Conservation (phyloP, 2,329 filamentous ascomycete species). For the Trichoderma breve region DNA sequence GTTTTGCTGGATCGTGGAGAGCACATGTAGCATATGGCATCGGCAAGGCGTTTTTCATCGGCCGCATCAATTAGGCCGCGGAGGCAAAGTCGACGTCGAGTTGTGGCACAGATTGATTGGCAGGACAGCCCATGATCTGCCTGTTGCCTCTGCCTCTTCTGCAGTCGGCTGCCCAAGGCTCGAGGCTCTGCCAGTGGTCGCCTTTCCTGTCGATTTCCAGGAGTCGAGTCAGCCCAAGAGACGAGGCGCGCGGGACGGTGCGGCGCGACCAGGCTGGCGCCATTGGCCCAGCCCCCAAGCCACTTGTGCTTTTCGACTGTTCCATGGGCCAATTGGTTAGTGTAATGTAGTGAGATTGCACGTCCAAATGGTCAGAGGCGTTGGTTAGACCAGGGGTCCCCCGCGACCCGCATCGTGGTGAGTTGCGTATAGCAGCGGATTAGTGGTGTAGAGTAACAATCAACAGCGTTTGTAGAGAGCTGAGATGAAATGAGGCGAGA, state of each 20-base stretch:
- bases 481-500: neutral
- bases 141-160: neutral
- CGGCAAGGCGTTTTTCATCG: neutral
- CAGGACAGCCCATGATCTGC: neutral
- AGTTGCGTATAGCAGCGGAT: neutral
- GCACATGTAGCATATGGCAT: neutral
- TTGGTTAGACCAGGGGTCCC: neutral
- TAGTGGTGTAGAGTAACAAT: neutral
- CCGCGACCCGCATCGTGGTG: neutral
- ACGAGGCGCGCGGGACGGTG: slow-evolving; percentile 20
- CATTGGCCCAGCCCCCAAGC: slow-evolving; percentile 18
- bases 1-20: neutral
- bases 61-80: neutral
- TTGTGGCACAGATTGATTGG: neutral
- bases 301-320: neutral
- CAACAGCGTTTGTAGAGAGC: neutral
- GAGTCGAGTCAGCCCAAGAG: neutral
- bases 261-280: slow-evolving; percentile 14
- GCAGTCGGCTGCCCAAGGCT: neutral
- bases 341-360: neutral
- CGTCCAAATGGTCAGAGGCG: neutral
- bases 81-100: neutral
- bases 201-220: neutral
- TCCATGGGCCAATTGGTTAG: neutral
- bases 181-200: neutral